phyloP scores from a whole-genome alignment of 2,329 filamentous ascomycete species.

The Neofusicoccum parvum region DNA sequence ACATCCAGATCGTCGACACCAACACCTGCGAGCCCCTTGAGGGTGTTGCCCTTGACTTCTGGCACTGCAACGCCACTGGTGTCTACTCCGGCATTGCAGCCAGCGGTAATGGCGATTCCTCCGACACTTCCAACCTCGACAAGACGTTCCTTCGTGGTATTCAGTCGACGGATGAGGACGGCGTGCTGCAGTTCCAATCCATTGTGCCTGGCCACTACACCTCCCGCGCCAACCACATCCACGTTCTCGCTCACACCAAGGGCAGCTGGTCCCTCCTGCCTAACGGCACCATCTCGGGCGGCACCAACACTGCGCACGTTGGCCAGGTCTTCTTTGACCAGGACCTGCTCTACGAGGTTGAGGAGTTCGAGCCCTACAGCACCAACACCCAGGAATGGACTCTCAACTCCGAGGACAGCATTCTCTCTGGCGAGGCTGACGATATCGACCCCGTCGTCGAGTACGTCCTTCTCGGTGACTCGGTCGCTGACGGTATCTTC shows the following conservation, averaged over 20 bases:
- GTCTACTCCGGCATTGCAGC: constrained; percentile 49
- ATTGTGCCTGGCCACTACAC: constrained; percentile 50
- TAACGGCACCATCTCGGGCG: constrained; percentile 56
- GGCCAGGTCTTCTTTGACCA: constrained; percentile 69
- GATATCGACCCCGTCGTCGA: constrained; percentile 59
- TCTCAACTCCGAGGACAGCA: constrained; percentile 54
- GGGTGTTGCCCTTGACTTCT: constrained; percentile 56
- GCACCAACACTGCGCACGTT: constrained; percentile 57
- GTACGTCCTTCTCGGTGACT: constrained; percentile 59
- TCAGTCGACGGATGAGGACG: constrained; percentile 49
- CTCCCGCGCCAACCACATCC: constrained; percentile 45
- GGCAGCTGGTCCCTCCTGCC: constrained; percentile 38
- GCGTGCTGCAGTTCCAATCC: constrained; percentile 53
- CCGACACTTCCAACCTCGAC: constrained; percentile 36
- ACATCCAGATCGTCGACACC: constrained; percentile 58
- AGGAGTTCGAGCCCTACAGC: constrained; percentile 49
- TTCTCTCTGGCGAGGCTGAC: constrained; percentile 53
- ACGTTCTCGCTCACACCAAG: constrained; percentile 39
- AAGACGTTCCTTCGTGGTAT: constrained; percentile 52
- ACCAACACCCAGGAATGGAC: constrained; percentile 49
- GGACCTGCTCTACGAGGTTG: constrained; percentile 55
- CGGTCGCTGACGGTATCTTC: constrained; percentile 36
- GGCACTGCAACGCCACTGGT: constrained; percentile 45
- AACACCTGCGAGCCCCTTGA: constrained; percentile 56
- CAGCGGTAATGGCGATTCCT: constrained; percentile 45